Percentiles rank a stretch among this genome's conserved stretches.
Conservation (phyloP, 2,329 filamentous ascomycete genomes). For the Grosmannia huntii region DNA sequence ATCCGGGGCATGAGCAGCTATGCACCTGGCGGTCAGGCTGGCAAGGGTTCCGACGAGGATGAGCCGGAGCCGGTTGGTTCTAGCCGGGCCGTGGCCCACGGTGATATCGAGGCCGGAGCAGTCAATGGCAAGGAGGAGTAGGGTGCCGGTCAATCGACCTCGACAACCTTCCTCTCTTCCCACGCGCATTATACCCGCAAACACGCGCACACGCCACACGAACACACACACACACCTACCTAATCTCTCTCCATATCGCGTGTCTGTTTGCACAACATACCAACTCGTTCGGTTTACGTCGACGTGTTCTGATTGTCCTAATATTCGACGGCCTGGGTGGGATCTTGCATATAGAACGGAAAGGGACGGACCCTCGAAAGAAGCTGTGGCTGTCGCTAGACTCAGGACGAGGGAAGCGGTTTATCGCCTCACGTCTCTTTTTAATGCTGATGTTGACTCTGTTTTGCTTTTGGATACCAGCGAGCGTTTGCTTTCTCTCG, state of each 20-base stretch:
- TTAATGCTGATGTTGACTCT: background rate
- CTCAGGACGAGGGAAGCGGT: background rate
- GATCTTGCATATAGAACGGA: conserved; percentile 1
- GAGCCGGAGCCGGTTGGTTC: background rate
- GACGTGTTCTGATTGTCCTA: background rate
- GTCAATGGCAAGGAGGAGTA: background rate
- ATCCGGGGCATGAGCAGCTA: conserved; percentile 43
- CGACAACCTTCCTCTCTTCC: no score
- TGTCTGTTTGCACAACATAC: background rate
- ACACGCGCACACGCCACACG: no score
- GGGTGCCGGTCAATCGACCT: background rate
- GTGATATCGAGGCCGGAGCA: conserved; percentile 8
- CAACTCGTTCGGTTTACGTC: background rate
- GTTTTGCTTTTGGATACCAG: background rate
- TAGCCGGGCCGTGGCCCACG: background rate
- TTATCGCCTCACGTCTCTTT: background rate
- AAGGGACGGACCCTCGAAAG: background rate
- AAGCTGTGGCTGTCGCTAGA: no score
- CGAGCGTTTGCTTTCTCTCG: background rate
- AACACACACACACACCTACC: no score
- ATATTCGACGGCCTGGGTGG: background rate
- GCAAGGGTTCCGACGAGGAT: conserved; percentile 6
- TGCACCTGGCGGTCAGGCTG: conserved; percentile 31
- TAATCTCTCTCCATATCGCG: background rate
- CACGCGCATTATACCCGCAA: no score